Conservation (phyloP, 495 filamentous ascomycete genomes). For the Penicillium roqueforti region DNA sequence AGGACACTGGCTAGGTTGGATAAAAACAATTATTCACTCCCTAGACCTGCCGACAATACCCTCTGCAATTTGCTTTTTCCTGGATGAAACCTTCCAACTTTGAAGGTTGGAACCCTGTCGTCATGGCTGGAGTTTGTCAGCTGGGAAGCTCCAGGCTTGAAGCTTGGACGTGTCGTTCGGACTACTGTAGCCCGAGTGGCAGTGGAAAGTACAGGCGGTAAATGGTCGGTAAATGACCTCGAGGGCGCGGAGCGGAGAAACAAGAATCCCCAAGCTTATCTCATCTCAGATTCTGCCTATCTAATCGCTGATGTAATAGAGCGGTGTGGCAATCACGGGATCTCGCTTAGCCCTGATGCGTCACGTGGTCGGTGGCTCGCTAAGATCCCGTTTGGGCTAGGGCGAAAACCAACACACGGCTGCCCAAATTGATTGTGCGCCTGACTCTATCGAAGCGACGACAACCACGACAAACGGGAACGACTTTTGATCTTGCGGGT, state of each 20-base stretch:
- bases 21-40: not conserved
- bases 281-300: not conserved
- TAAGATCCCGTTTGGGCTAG: slow-evolving; percentile 41
- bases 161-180: slow-evolving; percentile 18
- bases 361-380: slow-evolving; percentile 19
- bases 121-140: slow-evolving; percentile 27
- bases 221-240: not conserved
- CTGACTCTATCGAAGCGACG: slow-evolving; percentile 46
- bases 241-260: not conserved
- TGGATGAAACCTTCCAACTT: not conserved
- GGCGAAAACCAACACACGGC: slow-evolving; percentile 39
- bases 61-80: not conserved
- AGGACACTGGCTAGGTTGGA: no score
- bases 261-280: not conserved
- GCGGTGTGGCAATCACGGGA: slow-evolving; percentile 34
- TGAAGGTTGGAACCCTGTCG: slow-evolving; percentile 8
- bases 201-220: slow-evolving; percentile 14
- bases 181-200: slow-evolving; percentile 35
- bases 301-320: not conserved
- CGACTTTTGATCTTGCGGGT: slow-evolving; percentile 47
- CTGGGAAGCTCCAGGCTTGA: slow-evolving; percentile 14
- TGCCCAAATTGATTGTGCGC: slow-evolving; percentile 44
- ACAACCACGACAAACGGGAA: slow-evolving; percentile 49
- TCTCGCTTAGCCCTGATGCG: slow-evolving; percentile 34
- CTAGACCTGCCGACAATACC: not conserved